These are phyloP conservation scores for Aspergillus avenaceus DNA, from an alignment of 495 filamentous ascomycete species.

Conservation along the genomic window DNA sequence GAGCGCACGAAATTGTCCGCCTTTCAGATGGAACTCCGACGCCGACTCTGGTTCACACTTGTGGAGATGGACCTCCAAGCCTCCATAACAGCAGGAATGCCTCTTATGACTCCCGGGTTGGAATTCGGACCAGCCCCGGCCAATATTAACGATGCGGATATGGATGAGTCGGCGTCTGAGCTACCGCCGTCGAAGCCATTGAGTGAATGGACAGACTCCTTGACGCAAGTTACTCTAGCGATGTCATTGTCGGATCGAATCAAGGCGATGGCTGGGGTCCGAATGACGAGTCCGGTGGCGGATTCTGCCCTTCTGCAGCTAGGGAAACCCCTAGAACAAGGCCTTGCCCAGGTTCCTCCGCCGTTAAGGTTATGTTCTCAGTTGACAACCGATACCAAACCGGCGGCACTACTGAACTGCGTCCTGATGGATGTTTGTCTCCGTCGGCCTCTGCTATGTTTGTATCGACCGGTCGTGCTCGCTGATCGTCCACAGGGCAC, in stretches of 20 bases:
- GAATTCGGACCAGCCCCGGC: conserved; percentile 20
- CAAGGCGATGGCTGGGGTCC: conserved; percentile 10
- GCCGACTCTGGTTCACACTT: conserved; percentile 43
- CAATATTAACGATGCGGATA: conserved; percentile 41
- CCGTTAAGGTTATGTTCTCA: conserved; percentile 5
- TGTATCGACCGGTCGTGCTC: conserved; percentile 15
- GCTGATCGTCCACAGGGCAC: not conserved
- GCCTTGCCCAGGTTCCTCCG: conserved; percentile 6
- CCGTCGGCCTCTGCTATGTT: conserved; percentile 22
- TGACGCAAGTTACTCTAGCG: conserved; percentile 14
- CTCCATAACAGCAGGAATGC: conserved; percentile 36
- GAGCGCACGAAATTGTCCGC: conserved; percentile 16
- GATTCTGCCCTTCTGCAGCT: conserved; percentile 9
- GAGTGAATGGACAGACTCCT: conserved; percentile 19
- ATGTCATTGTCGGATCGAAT: conserved; percentile 15
- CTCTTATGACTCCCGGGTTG: conserved; percentile 26
- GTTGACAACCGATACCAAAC: not conserved
- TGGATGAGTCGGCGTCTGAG: conserved; percentile 29
- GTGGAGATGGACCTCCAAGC: conserved; percentile 40
- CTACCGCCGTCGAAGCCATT: conserved; percentile 28
- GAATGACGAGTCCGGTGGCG: conserved; percentile 2
- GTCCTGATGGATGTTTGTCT: conserved; percentile 19
- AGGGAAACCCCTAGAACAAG: conserved; percentile 10
- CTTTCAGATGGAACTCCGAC: conserved; percentile 32
- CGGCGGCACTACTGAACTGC: conserved; percentile 7